phyloP scores from a whole-genome alignment of 768 basidiomycete genomes.

The Glaciozyma antarctica region DNA sequence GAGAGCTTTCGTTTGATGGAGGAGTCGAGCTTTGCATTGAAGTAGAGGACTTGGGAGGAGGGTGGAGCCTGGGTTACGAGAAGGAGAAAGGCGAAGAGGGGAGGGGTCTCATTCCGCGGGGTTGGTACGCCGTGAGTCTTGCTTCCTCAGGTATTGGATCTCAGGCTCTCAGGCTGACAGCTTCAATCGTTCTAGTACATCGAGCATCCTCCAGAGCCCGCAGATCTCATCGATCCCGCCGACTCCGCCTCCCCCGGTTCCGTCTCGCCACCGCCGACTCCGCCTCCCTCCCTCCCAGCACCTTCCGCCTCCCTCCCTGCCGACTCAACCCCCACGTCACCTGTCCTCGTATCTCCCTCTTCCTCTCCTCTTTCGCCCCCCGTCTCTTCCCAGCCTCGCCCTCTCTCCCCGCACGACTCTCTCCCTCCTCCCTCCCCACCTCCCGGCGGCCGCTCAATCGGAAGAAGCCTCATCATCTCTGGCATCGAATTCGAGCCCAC shows the following conservation, averaged over 20 bases:
- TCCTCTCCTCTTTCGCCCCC: not conserved
- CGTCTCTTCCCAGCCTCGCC: not conserved
- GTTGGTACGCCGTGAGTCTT: slow-evolving; percentile 12
- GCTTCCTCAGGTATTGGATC: not conserved
- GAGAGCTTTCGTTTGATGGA: slow-evolving; percentile 17
- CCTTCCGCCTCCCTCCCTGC: not conserved
- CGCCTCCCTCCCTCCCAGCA: not conserved
- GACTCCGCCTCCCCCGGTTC: not conserved
- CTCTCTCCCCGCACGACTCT: not conserved
- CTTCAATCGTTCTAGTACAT: not conserved
- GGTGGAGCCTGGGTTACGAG: slow-evolving; percentile 24
- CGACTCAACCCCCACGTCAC: not conserved
- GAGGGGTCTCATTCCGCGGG: slow-evolving; percentile 25
- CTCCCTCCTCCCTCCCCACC: not conserved
- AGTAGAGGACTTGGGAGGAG: slow-evolving; percentile 21
- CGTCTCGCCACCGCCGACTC: too few species aligned
- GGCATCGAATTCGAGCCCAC: slow-evolving; percentile 26
- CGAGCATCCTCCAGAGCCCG: not conserved
- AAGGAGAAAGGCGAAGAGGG: slow-evolving; percentile 11
- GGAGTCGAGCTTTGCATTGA: slow-evolving; percentile 12
- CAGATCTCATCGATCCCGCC: not conserved
- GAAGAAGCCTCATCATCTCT: slow-evolving; percentile 14
- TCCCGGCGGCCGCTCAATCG: slow-evolving; percentile 3
- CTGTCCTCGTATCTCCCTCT: not conserved
- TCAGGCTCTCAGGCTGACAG: not conserved